Base-by-base conservation (phyloP, 2,329 filamentous ascomycete species). In the Phaeoacremonium minimum region DNA sequence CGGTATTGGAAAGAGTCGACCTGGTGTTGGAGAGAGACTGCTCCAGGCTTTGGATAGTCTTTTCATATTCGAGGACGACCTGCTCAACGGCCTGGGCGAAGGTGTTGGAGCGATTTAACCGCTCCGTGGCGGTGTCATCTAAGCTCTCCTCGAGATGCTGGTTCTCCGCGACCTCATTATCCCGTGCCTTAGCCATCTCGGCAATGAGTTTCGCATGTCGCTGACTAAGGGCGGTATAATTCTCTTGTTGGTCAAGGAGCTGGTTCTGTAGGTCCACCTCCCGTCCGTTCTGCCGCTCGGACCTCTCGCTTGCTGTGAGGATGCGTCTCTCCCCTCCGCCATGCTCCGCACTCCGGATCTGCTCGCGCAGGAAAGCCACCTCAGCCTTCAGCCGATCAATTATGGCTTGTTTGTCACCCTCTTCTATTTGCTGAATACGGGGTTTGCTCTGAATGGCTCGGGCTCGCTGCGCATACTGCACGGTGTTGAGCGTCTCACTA, bases 401-500 rank as follows among this genome's bases (percentile, higher is more conserved):
- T 26, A 94, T 72, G 20, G 87, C 89, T 58, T 95, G 87, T 61
- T 95, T 96, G 64, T 98, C 93, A 37, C 85, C 81, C 45, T 97
- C 91, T 50, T 97, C 91, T 13, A 87, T 70, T 55, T 95, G 87
- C 61, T 98, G 93, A 43, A 98, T 97, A 42, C 89, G 84, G 7
- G 93, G 94, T 61, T 96, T 97, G 65, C 87, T 95, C 67, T 98
- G 93, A 42, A 98, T 98, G 2, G 90, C 89, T 46, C 93, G 84
- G 44, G 93, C 94, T 46, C 93, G 80, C 65, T 97, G 93, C 6
- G 93, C 93, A 63, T 98, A 98, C 59, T 96, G 87, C 15, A 98
- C 87, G 0, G 93, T 98, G 59, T 98, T 98, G 40, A 98, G 70
- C 0, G 94, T 97, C 64, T 98, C 93, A 64, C 90, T 97, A 30